Evolutionary conservation across 2,329 filamentous ascomycete species (phyloP), one percentile per base, ranked within the genome.

Genomic region (Colletotrichum lindemuthianum): DNA sequence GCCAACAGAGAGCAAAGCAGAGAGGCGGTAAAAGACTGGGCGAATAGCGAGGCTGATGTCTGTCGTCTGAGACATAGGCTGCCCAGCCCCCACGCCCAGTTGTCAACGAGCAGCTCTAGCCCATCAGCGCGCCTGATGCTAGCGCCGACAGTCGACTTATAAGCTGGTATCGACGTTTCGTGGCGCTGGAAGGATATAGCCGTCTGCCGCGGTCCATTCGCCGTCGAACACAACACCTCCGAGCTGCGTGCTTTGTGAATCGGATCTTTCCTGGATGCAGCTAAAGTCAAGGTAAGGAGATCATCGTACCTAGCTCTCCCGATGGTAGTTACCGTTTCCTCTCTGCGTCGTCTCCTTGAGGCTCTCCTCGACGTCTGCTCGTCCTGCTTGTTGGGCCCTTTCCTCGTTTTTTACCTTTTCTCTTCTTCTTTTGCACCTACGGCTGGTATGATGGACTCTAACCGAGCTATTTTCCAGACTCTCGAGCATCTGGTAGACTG

Each of bases 141-240:
- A 54, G 60, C 60, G 60, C 43, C 48, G 37, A 16, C 41, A 48
- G 49, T 52, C 48, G 49, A 59, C 55, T 63, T 59, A 52, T 44
- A 59, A 63, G 55, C 55, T 53, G 60, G 49, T 41, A 59, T 48
- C 59, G 50, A 33, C 55, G 53, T 61, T 49, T 40, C 32, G 61
- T 61, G 61, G 61, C 61, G 61, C 61, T 65, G 57, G 61, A 65
- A 61, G 45, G 57, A 49, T 41, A 65, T 52, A 56, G 50, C 61
- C 61, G 58, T 51, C 57, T 63, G 49, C 58, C 57, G 61, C 61
- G 50, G 61, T 44, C 61, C 61, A 65, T 61, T 61, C 61, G 61
- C 37, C 41, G 12, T 63, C 63, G 51, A 63, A 56, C 57, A 56
- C 58, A 63, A 55, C 37, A 43, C 36, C 13, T 24, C 50, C 44